phyloP scores from a whole-genome alignment of 208 protist species.

The Wallacemonas collosoma region DNA sequence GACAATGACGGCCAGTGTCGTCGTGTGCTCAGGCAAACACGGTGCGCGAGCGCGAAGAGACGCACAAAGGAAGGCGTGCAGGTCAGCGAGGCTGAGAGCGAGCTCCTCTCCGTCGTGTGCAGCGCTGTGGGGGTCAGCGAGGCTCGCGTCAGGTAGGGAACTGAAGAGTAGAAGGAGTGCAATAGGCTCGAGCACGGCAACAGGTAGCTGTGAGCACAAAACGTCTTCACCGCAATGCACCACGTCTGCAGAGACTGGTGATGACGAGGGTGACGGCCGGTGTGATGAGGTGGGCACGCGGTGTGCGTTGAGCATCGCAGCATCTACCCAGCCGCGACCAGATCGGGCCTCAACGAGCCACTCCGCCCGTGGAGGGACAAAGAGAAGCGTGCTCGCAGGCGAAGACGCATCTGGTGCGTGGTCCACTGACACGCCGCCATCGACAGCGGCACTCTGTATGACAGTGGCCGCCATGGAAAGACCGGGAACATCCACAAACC shows the following conservation, averaged over 20 bases:
- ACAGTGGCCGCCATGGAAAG: slow-evolving; percentile 44
- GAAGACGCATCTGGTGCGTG: slow-evolving; percentile 4
- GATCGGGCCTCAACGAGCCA: slow-evolving; percentile 11
- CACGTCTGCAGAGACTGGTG: not conserved
- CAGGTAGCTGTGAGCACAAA: slow-evolving; percentile 11
- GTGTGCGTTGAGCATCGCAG: not conserved
- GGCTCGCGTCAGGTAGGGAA: slow-evolving; percentile 23
- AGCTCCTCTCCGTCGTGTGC: not conserved
- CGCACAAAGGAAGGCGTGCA: slow-evolving; percentile 2
- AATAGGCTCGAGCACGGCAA: slow-evolving; percentile 22
- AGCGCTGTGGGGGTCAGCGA: not conserved
- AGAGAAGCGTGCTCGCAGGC: slow-evolving; percentile 28
- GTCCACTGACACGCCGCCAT: not conserved
- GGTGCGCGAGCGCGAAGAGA: not conserved
- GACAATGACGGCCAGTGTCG: slow-evolving; percentile 40
- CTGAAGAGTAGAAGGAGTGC: slow-evolving; percentile 50
- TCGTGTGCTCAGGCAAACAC: not conserved
- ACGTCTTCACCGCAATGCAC: not conserved
- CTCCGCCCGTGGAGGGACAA: slow-evolving; percentile 2
- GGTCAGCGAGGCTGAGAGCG: not conserved
- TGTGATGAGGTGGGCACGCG: not conserved
- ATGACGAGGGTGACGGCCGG: too few species aligned
- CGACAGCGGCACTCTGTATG: slow-evolving; percentile 23
- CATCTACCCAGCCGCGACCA: not conserved
- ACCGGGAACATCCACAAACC: slow-evolving; percentile 36